These are phyloP conservation scores for Fusarium nisikadoi DNA, from an alignment of 2,329 filamentous ascomycete genomes.

Conservation along the genomic window DNA sequence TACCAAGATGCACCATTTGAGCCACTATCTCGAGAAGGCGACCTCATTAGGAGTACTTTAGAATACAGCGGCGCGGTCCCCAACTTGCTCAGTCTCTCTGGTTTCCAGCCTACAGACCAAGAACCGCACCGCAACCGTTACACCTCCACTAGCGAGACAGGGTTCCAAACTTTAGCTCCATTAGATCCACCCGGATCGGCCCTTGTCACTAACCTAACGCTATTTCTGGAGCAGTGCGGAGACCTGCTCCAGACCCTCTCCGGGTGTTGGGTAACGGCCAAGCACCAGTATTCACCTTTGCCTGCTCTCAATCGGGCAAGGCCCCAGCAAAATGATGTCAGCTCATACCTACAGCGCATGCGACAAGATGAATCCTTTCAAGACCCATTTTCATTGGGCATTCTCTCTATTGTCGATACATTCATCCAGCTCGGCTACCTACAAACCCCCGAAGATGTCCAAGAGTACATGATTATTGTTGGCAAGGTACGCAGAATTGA, in stretches of 20 bases:
- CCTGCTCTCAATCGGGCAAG: neutral
- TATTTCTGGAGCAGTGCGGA: neutral
- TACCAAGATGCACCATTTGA: too few relatives aligned
- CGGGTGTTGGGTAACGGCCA: neutral
- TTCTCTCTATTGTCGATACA: neutral
- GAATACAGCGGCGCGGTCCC: fast-evolving
- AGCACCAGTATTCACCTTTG: neutral
- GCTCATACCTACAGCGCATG: fast-evolving
- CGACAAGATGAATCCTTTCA: neutral
- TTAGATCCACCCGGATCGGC: neutral
- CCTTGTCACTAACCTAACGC: neutral
- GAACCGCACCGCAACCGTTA: fast-evolving
- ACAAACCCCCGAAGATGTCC: neutral
- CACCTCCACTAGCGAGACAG: fast-evolving
- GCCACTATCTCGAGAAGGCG: fast-evolving
- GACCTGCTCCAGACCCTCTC: neutral
- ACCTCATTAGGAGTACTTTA: fast-evolving
- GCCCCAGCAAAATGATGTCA: fast-evolving
- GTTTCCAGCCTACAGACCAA: fast-evolving
- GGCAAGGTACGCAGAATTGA: neutral
- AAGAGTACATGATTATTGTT: neutral
- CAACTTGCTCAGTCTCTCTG: fast-evolving
- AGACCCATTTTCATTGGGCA: neutral
- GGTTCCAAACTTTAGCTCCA: fast-evolving
- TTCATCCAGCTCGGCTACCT: neutral